phyloP scores from a whole-genome alignment of 1,139 yeast species.

The Protomyces lactucae-debilis region DNA sequence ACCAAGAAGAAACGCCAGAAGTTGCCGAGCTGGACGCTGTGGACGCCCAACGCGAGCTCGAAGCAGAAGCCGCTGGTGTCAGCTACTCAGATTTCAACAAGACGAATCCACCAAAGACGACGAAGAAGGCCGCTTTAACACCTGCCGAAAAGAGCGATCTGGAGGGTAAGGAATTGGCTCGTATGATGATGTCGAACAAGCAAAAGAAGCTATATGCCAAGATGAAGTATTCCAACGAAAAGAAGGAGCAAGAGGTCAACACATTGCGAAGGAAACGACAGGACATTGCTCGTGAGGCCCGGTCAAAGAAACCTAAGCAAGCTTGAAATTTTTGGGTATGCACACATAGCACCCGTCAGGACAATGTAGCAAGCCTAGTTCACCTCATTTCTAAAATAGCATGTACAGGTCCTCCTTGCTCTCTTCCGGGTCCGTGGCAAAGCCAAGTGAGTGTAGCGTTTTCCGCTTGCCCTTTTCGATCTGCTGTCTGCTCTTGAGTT shows the following conservation, averaged over 20 bases:
- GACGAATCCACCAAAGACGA: conserved; percentile 38
- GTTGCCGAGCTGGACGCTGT: conserved; percentile 40
- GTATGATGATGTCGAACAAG: conserved; percentile 96
- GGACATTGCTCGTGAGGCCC: conserved; percentile 25
- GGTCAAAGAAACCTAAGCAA: background rate
- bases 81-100: conserved; percentile 52
- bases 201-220: conserved; percentile 90
- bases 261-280: conserved; percentile 64
- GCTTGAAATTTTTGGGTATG: background rate
- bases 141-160: conserved; percentile 48
- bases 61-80: conserved; percentile 84
- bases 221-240: conserved; percentile 88
- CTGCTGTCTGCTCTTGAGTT: conserved; percentile 41
- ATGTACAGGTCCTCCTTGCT: conserved; percentile 25
- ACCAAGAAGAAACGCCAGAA: conserved; percentile 46
- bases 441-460: conserved; percentile 41
- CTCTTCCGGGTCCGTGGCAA: conserved; percentile 17
- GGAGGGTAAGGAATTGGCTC: conserved; percentile 81
- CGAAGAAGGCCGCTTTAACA: conserved; percentile 18
- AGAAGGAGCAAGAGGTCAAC: conserved; percentile 75
- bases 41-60: conserved; percentile 53
- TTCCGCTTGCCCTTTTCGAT: conserved; percentile 50
- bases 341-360: background rate
- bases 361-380: background rate
- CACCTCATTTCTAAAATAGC: background rate